Percentiles rank a stretch among this genome's conserved stretches.
These are phyloP conservation scores for Clavaria fumosa DNA, from an alignment of 768 basidiomycete species.

Conservation along the genomic window DNA sequence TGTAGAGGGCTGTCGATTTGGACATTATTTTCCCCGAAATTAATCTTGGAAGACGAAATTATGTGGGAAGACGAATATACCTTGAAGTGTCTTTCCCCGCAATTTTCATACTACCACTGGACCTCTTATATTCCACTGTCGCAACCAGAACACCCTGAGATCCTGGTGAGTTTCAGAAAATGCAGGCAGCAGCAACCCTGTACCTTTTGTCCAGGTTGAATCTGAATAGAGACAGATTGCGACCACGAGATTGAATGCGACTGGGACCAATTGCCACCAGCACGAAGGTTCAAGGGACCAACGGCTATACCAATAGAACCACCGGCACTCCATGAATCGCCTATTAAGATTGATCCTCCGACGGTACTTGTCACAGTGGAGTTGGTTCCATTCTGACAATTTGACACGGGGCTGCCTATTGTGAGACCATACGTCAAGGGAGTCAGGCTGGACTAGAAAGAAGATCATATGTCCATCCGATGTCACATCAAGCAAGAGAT, in stretches of 20 bases:
- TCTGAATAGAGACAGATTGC: neutral
- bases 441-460: no score
- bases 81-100: no score
- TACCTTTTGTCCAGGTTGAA: conserved; percentile 2
- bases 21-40: neutral
- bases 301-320: neutral
- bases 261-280: no score
- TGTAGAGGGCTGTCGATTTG: neutral
- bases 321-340: neutral
- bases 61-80: neutral
- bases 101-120: neutral
- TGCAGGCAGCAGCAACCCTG: neutral
- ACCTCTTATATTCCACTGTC: neutral
- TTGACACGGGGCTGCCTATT: conserved; percentile 1
- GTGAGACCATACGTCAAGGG: neutral
- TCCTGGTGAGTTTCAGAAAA: neutral
- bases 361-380: neutral
- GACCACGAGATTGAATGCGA: neutral
- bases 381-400: neutral
- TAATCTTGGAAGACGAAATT: neutral
- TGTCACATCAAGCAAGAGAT: no score
- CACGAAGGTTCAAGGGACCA: neutral
- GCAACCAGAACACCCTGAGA: neutral
- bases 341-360: conserved; percentile 1
- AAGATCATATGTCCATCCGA: no score